phyloP scores from a whole-genome alignment of 768 basidiomycete genomes.

The Clavaria fumosa region DNA sequence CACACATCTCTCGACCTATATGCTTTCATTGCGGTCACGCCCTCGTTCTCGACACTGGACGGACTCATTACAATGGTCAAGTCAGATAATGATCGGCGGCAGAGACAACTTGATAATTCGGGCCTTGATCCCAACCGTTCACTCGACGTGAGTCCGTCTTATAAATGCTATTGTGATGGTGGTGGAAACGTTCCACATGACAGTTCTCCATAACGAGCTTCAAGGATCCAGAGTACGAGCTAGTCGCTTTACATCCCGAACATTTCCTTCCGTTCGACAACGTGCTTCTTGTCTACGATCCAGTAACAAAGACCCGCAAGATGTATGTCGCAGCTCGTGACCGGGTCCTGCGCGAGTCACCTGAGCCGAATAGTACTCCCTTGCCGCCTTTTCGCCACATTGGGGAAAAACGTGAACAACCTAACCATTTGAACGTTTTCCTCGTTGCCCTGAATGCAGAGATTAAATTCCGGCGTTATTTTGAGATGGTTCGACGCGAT shows the following conservation, averaged over 20 bases:
- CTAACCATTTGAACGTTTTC: slow-evolving; percentile 11
- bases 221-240: slow-evolving; percentile 5
- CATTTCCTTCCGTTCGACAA: slow-evolving; percentile 4
- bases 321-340: slow-evolving; percentile 8
- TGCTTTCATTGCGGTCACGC: slow-evolving; percentile 6
- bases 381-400: slow-evolving; percentile 3
- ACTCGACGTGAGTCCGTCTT: slow-evolving; percentile 3
- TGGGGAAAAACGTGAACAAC: slow-evolving; percentile 1
- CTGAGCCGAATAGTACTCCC: slow-evolving; percentile 4
- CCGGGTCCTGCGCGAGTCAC: slow-evolving; percentile 2
- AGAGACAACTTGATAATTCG: slow-evolving; percentile 3
- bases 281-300: slow-evolving; percentile 4
- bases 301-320: slow-evolving; percentile 2
- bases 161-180: slow-evolving; percentile 2
- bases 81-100: slow-evolving; percentile 6
- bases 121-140: slow-evolving; percentile 1
- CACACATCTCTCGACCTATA: slow-evolving; percentile 7
- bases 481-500: slow-evolving; percentile 8
- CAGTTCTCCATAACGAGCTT: slow-evolving; percentile 4
- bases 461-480: slow-evolving; percentile 15
- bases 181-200: slow-evolving; percentile 5
- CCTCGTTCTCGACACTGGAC: slow-evolving; percentile 5
- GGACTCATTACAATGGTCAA: slow-evolving; percentile 6
- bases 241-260: slow-evolving; percentile 6
- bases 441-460: slow-evolving; percentile 13